Evolutionary conservation across 192 early-diverging fungal species (phyloP).

Genomic region (Geranomyces michiganensis): DNA sequence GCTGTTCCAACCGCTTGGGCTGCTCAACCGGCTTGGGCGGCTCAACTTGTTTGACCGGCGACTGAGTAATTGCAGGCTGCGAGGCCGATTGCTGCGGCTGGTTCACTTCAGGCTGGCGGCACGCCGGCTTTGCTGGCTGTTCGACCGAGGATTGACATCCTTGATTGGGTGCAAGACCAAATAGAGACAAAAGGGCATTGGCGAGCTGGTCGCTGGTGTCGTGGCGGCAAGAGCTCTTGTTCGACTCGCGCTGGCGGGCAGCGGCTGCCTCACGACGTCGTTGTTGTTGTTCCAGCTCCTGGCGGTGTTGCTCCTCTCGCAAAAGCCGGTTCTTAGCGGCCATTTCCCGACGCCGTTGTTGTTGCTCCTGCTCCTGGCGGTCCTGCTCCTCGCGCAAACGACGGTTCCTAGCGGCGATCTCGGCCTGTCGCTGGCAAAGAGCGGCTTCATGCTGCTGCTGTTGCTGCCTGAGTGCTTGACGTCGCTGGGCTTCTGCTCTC

Average conservation of each 20-base stretch:
- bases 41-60: too few species aligned
- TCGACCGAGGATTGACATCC: not conserved
- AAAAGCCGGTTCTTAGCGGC: too few species aligned
- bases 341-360: not conserved
- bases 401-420: not conserved
- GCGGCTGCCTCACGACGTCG: not conserved
- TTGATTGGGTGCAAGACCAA: not conserved
- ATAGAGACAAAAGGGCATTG: not conserved
- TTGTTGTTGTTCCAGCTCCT: not conserved
- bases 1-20: too few species aligned
- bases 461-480: not conserved
- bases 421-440: not conserved
- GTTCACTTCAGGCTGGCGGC: not conserved
- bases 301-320: not conserved
- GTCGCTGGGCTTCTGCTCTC: not conserved
- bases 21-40: too few species aligned
- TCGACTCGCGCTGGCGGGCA: not conserved
- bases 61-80: too few species aligned
- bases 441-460: not conserved
- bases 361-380: not conserved
- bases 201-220: not conserved
- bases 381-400: not conserved
- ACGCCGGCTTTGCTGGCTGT: not conserved
- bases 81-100: not conserved
- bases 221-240: not conserved